Evolutionary conservation across 2,329 filamentous ascomycete species (phyloP).

Genomic region (Diaporthe sp.): DNA sequence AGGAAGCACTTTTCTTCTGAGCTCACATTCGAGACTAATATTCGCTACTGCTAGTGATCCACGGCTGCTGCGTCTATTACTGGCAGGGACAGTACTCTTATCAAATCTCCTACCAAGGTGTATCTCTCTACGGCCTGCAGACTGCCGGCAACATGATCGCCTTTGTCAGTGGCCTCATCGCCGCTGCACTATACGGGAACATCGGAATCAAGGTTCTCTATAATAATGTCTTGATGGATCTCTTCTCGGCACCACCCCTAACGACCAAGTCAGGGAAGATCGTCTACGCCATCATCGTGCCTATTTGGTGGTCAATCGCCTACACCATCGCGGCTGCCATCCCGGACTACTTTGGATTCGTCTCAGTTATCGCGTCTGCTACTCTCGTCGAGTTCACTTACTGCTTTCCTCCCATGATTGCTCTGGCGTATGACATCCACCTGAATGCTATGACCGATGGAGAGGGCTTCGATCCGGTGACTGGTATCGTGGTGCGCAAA

Average conservation of each 20-base stretch:
- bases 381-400: conserved; percentile 71
- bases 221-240: conserved; percentile 61
- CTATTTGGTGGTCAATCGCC: conserved; percentile 68
- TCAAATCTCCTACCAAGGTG: conserved; percentile 57
- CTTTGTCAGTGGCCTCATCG: conserved; percentile 58
- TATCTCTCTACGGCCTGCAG: conserved; percentile 58
- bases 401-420: conserved; percentile 58
- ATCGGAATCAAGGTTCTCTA: conserved; percentile 68
- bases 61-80: conserved; percentile 57
- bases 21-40: not conserved
- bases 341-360: conserved; percentile 61
- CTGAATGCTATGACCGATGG: conserved; percentile 31
- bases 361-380: conserved; percentile 62
- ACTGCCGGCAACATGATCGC: conserved; percentile 58
- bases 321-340: conserved; percentile 66
- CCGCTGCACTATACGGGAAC: conserved; percentile 64
- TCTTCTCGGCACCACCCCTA: conserved; percentile 63
- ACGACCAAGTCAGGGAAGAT: conserved; percentile 61
- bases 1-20: not conserved
- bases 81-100: conserved; percentile 63
- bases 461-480: conserved; percentile 35
- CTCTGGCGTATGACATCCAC: conserved; percentile 31
- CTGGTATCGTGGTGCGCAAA: conserved; percentile 21
- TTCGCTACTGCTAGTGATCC: conserved; percentile 54
- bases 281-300: conserved; percentile 63